Conservation (phyloP, 2,329 filamentous ascomycete species). For the Leptographium procerum region DNA sequence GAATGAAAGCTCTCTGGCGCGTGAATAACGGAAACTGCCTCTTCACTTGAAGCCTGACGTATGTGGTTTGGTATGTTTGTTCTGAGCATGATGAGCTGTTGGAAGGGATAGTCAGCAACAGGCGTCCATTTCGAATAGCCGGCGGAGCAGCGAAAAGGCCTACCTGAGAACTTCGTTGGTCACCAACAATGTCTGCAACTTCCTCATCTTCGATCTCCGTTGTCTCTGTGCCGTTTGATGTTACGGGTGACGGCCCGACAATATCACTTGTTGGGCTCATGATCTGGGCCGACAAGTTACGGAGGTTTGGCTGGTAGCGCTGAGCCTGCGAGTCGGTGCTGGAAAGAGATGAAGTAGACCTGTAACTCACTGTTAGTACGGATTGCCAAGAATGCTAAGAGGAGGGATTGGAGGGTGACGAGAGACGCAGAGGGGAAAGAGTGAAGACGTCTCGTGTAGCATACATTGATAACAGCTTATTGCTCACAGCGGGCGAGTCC, state of each 20-base stretch:
- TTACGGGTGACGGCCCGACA: slow-evolving; percentile 73
- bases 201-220: slow-evolving; percentile 76
- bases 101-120: not conserved
- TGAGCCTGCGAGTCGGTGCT: slow-evolving; percentile 36
- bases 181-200: not conserved
- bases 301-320: slow-evolving; percentile 36
- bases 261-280: slow-evolving; percentile 55
- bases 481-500: not conserved
- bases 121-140: too few species aligned
- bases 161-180: slow-evolving; percentile 14
- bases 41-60: slow-evolving; percentile 54
- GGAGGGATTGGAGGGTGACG: not conserved
- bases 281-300: slow-evolving; percentile 39
- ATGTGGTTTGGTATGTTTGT: slow-evolving; percentile 47
- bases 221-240: slow-evolving; percentile 71
- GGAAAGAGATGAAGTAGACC: slow-evolving; percentile 23
- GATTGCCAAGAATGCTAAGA: slow-evolving; percentile 6
- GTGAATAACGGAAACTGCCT: slow-evolving; percentile 83
- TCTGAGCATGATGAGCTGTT: slow-evolving; percentile 38
- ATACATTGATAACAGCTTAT: slow-evolving; percentile 40
- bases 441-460: slow-evolving; percentile 13
- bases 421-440: not conserved
- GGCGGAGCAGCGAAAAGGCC: not conserved
- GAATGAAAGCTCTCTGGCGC: slow-evolving; percentile 71
- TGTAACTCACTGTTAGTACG: slow-evolving; percentile 8